Evolutionary conservation across 2,329 filamentous ascomycete species (phyloP), one percentile per base, ranked within the genome.

Genomic region (Pseudocercospora crystallina): DNA sequence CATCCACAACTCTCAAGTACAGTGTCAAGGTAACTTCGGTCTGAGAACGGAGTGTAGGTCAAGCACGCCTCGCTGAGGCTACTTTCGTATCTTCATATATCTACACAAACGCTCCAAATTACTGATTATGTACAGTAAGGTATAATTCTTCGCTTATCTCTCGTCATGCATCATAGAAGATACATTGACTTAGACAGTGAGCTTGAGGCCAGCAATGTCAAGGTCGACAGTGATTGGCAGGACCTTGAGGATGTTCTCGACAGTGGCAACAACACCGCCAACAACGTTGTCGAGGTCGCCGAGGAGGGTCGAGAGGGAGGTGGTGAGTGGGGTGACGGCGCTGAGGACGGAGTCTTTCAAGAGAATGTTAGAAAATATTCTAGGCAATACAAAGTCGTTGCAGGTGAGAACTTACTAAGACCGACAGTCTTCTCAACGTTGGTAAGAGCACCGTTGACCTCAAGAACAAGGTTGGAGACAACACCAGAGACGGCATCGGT

Each of bases 361-460:
- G 12, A 14, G 8, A 14, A 40, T 46, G 36, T 43, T 17, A 53
- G 49, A 13, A 17, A 2, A 15, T 35, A 38, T 32, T 12, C 37
- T n/a, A n/a, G n/a, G n/a, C n/a, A n/a, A n/a, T n/a, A n/a, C n/a
- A n/a, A n/a, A n/a, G n/a, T n/a, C n/a, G 13, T 12, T 12, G 35
- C 20, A 12, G 12, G n/a, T 8, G 14, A 5, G 13, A 30, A 43
- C 54, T 55, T 47, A 58, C 56, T 40, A 43, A 50, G 32, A 17
- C 39, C 38, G 31, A 58, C 44, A 29, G 51, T 36, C 37, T 40
- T 44, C 33, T 43, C 41, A 29, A 51, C 56, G 35, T 31, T 37
- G 14, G 35, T 38, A 29, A 58, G 46, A 33, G 53, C 52, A 17
- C 30, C 34, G 31, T 39, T 49, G 44, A 58, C 35, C 41, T 58